Evolutionary conservation across 2,329 filamentous ascomycete species (phyloP).

Genomic region (Podosphaera fusca): DNA sequence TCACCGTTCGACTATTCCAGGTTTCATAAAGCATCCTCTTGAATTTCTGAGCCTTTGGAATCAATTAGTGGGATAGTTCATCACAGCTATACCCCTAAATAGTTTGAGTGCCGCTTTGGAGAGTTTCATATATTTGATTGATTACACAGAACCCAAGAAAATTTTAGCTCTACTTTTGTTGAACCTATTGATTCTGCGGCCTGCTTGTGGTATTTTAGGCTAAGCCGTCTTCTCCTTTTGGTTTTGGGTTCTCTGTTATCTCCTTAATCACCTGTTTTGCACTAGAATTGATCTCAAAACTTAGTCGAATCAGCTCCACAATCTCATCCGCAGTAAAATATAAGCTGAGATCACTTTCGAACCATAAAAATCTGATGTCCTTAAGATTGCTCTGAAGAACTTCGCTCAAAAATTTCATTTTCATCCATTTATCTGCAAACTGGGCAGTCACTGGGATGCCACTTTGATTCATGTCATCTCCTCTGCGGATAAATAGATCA

Average conservation of each 20-base stretch:
- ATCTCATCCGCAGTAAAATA: conserved; percentile 39
- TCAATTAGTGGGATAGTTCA: too few species aligned
- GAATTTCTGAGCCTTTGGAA: too few species aligned
- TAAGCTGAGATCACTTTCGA: conserved; percentile 39
- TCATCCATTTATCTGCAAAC: conserved; percentile 37
- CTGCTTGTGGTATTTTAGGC: background rate
- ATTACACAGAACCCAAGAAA: too few species aligned
- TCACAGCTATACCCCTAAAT: too few species aligned
- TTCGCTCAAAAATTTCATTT: conserved; percentile 39
- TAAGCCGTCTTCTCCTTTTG: conserved; percentile 1
- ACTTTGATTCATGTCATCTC: conserved; percentile 4
- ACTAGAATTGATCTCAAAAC: conserved; percentile 36
- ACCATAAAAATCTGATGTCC: conserved; percentile 39
- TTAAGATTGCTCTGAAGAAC: conserved; percentile 42
- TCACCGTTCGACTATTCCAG: too few species aligned
- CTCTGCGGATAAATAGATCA: conserved; percentile 29
- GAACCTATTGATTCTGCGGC: background rate
- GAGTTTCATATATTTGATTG: too few species aligned
- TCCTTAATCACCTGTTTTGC: conserved; percentile 34
- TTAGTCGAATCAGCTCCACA: conserved; percentile 35
- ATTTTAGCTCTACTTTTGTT: too few species aligned
- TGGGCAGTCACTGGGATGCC: conserved; percentile 30
- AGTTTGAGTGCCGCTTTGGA: too few species aligned
- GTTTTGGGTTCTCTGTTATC: conserved; percentile 25
- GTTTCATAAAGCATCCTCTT: too few species aligned